phyloP scores from a whole-genome alignment of 768 basidiomycete genomes.

The Lactarius hengduanensis region DNA sequence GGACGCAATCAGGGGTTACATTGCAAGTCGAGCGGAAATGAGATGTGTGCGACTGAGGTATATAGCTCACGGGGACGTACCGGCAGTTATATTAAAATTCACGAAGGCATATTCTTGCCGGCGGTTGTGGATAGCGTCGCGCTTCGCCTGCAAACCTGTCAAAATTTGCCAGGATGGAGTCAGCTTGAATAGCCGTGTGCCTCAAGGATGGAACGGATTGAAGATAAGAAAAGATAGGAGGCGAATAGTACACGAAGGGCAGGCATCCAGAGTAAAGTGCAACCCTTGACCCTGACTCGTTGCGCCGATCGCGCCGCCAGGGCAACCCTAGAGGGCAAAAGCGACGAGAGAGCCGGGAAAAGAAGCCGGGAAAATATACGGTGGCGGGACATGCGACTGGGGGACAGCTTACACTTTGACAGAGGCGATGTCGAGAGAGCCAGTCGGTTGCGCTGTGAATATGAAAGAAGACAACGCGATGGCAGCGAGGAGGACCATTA shows the following conservation, averaged over 20 bases:
- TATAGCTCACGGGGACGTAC: slow-evolving; percentile 42
- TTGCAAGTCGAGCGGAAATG: slow-evolving; percentile 3
- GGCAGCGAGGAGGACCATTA: slow-evolving; percentile 66
- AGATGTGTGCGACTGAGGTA: background rate
- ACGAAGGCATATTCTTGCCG: slow-evolving; percentile 79
- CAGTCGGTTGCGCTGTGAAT: slow-evolving; percentile 57
- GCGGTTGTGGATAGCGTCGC: slow-evolving; percentile 52
- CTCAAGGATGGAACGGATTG: background rate
- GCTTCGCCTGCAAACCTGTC: slow-evolving; percentile 28
- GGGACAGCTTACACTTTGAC: slow-evolving; percentile 69
- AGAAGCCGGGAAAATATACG: background rate
- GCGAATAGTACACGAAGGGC: background rate
- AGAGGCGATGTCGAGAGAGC: slow-evolving; percentile 55
- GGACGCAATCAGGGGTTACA: slow-evolving; percentile 13
- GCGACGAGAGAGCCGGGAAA: background rate
- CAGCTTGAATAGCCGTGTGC: slow-evolving; percentile 4
- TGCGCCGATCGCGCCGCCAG: background rate
- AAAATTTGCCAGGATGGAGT: background rate
- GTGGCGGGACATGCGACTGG: background rate
- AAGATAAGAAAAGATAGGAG: slow-evolving; percentile 11
- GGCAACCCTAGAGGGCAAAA: background rate
- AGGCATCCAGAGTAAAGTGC: background rate
- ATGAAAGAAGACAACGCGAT: slow-evolving; percentile 74
- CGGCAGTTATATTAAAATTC: slow-evolving; percentile 78
- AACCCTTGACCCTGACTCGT: slow-evolving; percentile 16